Evolutionary conservation across 257 asterid species (phyloP).

Genomic region (Capsicum baccatum): DNA sequence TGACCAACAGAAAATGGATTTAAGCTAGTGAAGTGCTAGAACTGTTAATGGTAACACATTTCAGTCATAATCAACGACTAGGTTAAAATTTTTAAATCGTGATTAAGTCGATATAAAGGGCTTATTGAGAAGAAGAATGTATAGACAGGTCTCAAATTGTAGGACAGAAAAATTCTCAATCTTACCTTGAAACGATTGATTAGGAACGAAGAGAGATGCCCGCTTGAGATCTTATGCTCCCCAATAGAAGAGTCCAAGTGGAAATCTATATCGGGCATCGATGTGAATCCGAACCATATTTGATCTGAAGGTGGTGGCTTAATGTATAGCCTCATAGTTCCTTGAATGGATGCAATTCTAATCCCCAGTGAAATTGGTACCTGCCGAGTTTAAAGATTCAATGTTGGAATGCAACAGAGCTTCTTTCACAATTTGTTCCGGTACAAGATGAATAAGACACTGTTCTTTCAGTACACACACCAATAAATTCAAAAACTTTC

Average conservation of each 20-base stretch:
- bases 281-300: conserved; percentile 85
- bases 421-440: conserved; percentile 7
- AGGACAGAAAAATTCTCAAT: conserved; percentile 29
- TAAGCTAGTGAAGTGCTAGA: neutral
- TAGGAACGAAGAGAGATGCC: conserved; percentile 71
- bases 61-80: neutral
- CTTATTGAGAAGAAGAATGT: neutral
- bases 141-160: neutral
- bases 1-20: neutral
- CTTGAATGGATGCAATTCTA: conserved; percentile 76
- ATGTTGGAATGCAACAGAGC: conserved; percentile 32
- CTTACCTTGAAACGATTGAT: conserved; percentile 87
- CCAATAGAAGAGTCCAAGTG: conserved; percentile 84
- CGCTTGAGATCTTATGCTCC: conserved; percentile 82
- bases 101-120: neutral
- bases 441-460: neutral
- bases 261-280: conserved; percentile 89
- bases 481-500: neutral
- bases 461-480: neutral
- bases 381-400: conserved; percentile 51
- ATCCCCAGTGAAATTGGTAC: conserved; percentile 83
- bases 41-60: neutral
- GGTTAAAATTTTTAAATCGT: neutral
- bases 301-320: conserved; percentile 99
- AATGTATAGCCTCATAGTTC: conserved; percentile 74